Evolutionary conservation across 2,329 filamentous ascomycete species (phyloP).

Genomic region (Zalaria obscura): DNA sequence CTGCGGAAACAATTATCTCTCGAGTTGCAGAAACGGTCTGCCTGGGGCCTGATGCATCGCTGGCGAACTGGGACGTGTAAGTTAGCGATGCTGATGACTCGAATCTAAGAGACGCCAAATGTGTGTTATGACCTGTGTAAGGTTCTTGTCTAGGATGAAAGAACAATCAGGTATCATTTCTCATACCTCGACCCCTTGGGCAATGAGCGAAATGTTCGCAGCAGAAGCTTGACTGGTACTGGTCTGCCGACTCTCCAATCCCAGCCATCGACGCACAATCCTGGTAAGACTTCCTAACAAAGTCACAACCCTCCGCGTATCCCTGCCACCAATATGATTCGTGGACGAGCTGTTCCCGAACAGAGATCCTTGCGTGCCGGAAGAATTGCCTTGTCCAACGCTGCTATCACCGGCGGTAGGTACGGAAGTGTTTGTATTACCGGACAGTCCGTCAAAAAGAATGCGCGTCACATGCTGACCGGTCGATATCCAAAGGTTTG

Average conservation of each 20-base stretch:
- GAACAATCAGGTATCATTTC: no score
- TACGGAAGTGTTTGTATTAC: constrained; percentile 7
- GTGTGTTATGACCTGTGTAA: no score
- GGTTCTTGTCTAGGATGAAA: no score
- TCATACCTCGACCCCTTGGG: no score
- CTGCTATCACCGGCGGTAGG: constrained; percentile 3
- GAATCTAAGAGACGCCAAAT: no score
- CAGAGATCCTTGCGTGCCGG: not conserved
- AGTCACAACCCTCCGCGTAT: no score
- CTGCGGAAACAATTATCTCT: constrained; percentile 16
- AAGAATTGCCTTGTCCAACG: constrained; percentile 8
- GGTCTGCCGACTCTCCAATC: no score
- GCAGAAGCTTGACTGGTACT: not conserved
- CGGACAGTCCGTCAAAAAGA: constrained; percentile 12
- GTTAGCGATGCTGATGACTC: no score
- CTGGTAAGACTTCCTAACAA: no score
- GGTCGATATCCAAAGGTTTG: constrained; percentile 23
- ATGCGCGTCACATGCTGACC: constrained; percentile 22
- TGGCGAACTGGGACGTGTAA: constrained; percentile 8
- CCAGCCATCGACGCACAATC: no score
- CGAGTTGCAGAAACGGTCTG: constrained; percentile 11
- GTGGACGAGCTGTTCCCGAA: constrained; percentile 1
- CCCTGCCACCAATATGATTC: no score
- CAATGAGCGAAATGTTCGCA: not conserved
- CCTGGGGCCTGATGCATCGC: constrained; percentile 7